Evolutionary conservation across 495 filamentous ascomycete species (phyloP), one percentile per base, ranked within the genome.

Genomic region (Penicillium coprophilum): DNA sequence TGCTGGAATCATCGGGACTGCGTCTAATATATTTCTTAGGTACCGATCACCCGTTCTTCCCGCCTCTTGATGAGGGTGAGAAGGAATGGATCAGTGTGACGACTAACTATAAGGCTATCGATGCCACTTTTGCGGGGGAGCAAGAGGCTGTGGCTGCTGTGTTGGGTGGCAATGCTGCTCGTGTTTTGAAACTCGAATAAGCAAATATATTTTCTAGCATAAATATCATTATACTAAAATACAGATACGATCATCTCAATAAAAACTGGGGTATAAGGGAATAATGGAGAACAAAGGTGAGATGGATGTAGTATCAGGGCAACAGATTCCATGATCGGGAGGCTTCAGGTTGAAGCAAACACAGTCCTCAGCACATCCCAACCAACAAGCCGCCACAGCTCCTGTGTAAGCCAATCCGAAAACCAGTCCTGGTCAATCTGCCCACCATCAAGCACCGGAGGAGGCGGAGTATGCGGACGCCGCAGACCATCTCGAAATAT

Each of bases 1-100:
- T 48, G 12, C 11, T 34, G 7, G 20, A 30, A 27, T 44, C 3
- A 6, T 20, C 13, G 3, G 10, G 23, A 12, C 10, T 31, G 27
- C 0, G 21, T 21, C n/a, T 70, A 34, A 68, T 23, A 36, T 53
- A n/a, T 11, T 31, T 46, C 13, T 24, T 50, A 84, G 82, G 89
- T 19, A 96, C 91, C 3, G 93, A 96, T 70, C 90, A 96, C 73
- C 93, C 93, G 0, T 97, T 97, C 74, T 97, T 96, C 71, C 93
- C 93, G 31, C 92, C 92, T 1, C 61, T 96, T 13, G 77, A 76
- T 24, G 77, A 80, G 39, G 68, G 76, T 21, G 81, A 82, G 51
- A 78, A 78, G 40, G 77, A 87, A 60, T 97, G 93, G 93, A 77
- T 82, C 56, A 97, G 93, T 72, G 91, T 96, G 15, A 83, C 74